Conservation (phyloP, 192 early-diverging fungal genomes). For the Backusella morwellensis region DNA sequence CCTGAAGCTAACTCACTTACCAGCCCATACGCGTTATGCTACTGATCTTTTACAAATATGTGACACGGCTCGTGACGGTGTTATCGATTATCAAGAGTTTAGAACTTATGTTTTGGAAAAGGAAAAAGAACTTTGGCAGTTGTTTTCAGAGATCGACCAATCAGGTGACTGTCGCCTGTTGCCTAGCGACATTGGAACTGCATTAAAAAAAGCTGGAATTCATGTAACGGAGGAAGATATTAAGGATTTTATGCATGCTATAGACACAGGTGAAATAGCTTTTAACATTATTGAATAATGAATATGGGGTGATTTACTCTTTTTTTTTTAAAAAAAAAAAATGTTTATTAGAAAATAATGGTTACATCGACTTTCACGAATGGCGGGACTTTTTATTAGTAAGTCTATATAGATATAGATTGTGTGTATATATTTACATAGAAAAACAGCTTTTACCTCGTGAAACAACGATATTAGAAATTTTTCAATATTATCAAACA, state of each 20-base stretch:
- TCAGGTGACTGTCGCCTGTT: constrained; percentile 53
- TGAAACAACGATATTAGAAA: constrained; percentile 56
- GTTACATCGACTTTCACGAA: constrained; percentile 63
- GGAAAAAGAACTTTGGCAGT: constrained; percentile 59
- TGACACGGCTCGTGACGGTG: constrained; percentile 37
- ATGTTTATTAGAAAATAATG: constrained; percentile 43
- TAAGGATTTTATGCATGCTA: constrained; percentile 52
- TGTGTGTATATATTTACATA: background rate
- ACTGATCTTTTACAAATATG: constrained; percentile 40
- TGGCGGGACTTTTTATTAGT: constrained; percentile 65
- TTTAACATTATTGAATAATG: background rate
- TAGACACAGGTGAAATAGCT: constrained; percentile 48
- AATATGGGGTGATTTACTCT: background rate
- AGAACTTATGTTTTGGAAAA: constrained; percentile 63
- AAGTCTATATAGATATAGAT: constrained; percentile 12
- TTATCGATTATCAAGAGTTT: constrained; percentile 55
- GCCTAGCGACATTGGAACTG: constrained; percentile 50
- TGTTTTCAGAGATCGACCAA: constrained; percentile 67
- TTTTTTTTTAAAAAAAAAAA: background rate
- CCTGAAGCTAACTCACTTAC: constrained; percentile 36
- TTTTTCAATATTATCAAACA: constrained; percentile 60
- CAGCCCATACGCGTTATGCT: constrained; percentile 44
- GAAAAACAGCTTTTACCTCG: constrained; percentile 53
- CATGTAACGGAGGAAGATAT: constrained; percentile 58
- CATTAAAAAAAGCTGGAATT: constrained; percentile 60